Conservation (phyloP, 495 filamentous ascomycete genomes). For the Parachaetomium inaequale region DNA sequence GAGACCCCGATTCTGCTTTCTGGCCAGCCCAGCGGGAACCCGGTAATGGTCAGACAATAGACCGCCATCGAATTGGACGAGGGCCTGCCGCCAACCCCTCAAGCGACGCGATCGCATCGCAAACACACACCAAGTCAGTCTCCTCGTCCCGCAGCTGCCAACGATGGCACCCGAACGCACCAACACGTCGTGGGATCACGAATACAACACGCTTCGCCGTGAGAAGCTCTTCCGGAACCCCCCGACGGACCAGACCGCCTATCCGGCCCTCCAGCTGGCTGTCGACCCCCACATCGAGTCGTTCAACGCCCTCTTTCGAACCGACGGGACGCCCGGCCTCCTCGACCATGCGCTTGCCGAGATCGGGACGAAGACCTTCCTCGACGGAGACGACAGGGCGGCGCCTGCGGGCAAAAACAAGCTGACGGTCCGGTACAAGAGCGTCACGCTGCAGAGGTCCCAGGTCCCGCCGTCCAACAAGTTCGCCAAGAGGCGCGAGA, state of each 20-base stretch:
- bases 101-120: conserved; percentile 3
- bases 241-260: conserved; percentile 80
- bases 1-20: neutral
- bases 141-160: conserved; percentile 11
- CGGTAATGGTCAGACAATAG: conserved; percentile 11
- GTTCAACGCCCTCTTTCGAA: conserved; percentile 88
- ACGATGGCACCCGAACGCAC: conserved; percentile 56
- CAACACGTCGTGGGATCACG: conserved; percentile 68
- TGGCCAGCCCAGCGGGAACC: neutral
- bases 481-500: conserved; percentile 71
- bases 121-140: neutral
- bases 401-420: conserved; percentile 60
- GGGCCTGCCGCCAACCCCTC: neutral
- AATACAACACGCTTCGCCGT: conserved; percentile 75
- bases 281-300: conserved; percentile 88
- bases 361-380: conserved; percentile 82
- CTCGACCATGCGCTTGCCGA: conserved; percentile 75
- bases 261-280: conserved; percentile 76
- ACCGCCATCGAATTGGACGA: neutral
- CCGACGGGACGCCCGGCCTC: conserved; percentile 56
- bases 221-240: conserved; percentile 85
- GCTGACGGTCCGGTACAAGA: conserved; percentile 67
- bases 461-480: conserved; percentile 74
- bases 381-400: conserved; percentile 67
- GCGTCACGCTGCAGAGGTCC: conserved; percentile 74